phyloP scores from a whole-genome alignment of 2,329 filamentous ascomycete genomes.

The Colletotrichum chlorophyti region DNA sequence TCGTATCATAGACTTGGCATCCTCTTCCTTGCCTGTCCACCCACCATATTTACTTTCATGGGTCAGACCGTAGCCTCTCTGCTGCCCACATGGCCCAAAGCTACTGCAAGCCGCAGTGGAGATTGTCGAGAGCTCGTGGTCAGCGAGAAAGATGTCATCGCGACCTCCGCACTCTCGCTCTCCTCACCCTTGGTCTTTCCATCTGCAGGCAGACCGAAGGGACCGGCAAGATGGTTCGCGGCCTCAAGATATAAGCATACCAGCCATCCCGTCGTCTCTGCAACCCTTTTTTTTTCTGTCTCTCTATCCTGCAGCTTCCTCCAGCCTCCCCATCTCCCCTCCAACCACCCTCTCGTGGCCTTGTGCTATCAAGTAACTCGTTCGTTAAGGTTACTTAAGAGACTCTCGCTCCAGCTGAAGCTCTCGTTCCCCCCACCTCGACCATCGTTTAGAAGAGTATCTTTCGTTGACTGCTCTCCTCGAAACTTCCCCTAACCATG shows the following conservation, averaged over 20 bases:
- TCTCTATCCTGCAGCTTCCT: constrained; percentile 13
- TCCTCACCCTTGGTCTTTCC: background rate
- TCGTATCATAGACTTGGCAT: constrained; percentile 31
- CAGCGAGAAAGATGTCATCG: constrained; percentile 23
- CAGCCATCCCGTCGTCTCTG: constrained; percentile 18
- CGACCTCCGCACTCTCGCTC: constrained; percentile 10
- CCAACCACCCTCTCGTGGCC: constrained; percentile 24
- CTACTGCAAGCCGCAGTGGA: constrained; percentile 29
- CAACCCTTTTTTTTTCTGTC: background rate
- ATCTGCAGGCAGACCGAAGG: background rate
- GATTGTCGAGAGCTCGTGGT: constrained; percentile 18
- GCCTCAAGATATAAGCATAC: constrained; percentile 28
- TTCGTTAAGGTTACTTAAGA: constrained; percentile 32
- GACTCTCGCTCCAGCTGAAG: constrained; percentile 25
- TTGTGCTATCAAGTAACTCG: constrained; percentile 25
- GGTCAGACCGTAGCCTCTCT: background rate
- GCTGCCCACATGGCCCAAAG: constrained; percentile 12
- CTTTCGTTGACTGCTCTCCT: constrained; percentile 13
- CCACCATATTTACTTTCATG: background rate
- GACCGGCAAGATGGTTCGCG: background rate
- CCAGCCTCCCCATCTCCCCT: constrained; percentile 19
- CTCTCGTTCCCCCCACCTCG: constrained; percentile 5
- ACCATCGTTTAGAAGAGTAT: constrained; percentile 13
- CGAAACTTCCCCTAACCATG: constrained; percentile 8
- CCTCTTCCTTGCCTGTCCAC: background rate